These are phyloP conservation scores for Microbotryum lychnidis-dioicae DNA, from an alignment of 1,284 basidiomycete species.

Conservation along the genomic window DNA sequence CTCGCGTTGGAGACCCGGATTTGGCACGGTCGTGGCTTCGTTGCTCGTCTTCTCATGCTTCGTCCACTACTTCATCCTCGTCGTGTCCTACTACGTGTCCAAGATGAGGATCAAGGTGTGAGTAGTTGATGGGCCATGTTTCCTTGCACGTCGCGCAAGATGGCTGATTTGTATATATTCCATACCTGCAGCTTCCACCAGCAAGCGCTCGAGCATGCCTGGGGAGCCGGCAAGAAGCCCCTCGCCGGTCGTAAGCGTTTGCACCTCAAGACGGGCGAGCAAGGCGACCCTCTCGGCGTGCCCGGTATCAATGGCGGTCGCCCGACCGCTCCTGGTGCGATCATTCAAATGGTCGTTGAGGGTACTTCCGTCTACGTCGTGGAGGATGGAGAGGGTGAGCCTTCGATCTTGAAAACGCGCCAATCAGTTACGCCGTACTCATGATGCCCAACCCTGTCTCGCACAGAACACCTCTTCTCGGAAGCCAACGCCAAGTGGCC, in stretches of 20 bases:
- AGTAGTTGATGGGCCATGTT: not conserved
- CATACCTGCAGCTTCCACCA: constrained; percentile 29
- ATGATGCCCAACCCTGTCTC: not conserved
- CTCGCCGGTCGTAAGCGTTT: constrained; percentile 20
- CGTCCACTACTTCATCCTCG: constrained; percentile 69
- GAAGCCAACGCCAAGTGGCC: constrained; percentile 18
- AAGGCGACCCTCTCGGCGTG: constrained; percentile 24
- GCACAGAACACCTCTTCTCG: constrained; percentile 18
- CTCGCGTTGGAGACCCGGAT: constrained; percentile 79
- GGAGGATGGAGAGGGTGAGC: constrained; percentile 35
- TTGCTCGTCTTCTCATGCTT: constrained; percentile 61
- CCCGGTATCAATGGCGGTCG: constrained; percentile 21
- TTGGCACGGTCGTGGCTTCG: constrained; percentile 67
- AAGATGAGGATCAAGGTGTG: constrained; percentile 50
- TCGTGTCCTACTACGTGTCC: constrained; percentile 66
- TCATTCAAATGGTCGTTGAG: constrained; percentile 35
- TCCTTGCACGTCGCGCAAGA: not conserved
- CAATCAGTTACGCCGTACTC: not conserved
- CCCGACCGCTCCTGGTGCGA: constrained; percentile 23
- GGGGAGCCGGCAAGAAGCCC: constrained; percentile 30
- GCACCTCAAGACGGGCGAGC: constrained; percentile 32
- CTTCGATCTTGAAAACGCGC: not conserved
- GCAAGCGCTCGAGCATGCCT: constrained; percentile 34
- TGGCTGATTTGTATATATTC: too few species aligned
- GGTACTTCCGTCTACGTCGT: constrained; percentile 35